Evolutionary conservation across 2,329 filamentous ascomycete species (phyloP).

Genomic region (Cladorrhinum sp.): DNA sequence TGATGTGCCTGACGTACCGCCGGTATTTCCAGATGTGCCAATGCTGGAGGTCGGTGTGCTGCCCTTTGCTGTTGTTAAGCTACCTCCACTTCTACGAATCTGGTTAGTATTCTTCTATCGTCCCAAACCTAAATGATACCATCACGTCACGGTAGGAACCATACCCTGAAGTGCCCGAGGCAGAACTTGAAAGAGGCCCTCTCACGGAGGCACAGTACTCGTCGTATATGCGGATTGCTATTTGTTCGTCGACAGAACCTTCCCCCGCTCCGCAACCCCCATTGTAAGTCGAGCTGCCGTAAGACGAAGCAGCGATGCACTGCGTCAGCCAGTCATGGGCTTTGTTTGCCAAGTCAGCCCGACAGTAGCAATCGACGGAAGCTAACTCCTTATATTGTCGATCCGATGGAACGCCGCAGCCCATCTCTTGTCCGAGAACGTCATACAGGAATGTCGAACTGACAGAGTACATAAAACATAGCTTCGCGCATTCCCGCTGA

Average conservation of each 20-base stretch:
- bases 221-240: not conserved
- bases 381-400: not conserved
- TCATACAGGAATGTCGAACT: not conserved
- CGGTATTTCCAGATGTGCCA: not conserved
- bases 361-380: not conserved
- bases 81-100: too few species aligned
- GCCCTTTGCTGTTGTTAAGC: too few species aligned
- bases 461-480: not conserved
- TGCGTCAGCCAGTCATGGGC: not conserved
- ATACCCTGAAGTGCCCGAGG: not conserved
- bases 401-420: not conserved
- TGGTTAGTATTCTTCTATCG: too few species aligned
- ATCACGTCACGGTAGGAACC: too few species aligned
- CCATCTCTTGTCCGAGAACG: not conserved
- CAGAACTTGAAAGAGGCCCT: not conserved
- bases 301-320: not conserved
- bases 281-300: not conserved
- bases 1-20: not conserved
- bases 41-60: too few species aligned
- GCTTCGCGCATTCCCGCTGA: not conserved
- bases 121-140: too few species aligned
- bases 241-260: not conserved
- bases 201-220: not conserved
- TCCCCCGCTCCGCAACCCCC: not conserved
- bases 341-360: not conserved